These are phyloP conservation scores for Houttuynia cordata DNA, from an alignment of 164 flowering plant genomes.

Conservation along the genomic window DNA sequence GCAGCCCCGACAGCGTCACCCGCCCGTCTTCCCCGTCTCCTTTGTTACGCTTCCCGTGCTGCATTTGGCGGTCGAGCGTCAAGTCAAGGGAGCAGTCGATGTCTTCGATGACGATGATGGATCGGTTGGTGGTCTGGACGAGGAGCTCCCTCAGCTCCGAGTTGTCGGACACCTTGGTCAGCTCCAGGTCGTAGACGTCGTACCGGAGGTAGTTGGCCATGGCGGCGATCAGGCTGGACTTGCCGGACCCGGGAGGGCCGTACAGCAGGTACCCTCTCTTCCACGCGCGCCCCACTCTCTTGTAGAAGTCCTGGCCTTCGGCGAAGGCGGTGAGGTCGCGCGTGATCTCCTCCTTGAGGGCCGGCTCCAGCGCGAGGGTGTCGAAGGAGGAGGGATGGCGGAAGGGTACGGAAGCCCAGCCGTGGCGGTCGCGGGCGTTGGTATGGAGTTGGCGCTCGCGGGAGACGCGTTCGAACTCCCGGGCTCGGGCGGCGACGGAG, in stretches of 20 bases:
- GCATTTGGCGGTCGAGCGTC: slow-evolving; percentile 23
- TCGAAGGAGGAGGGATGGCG: slow-evolving; percentile 59
- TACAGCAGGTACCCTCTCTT: slow-evolving; percentile 54
- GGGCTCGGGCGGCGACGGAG: slow-evolving; percentile 27
- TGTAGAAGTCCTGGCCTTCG: slow-evolving; percentile 40
- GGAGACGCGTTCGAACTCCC: slow-evolving; percentile 42
- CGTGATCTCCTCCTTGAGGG: slow-evolving; percentile 29
- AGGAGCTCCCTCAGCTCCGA: slow-evolving; percentile 45
- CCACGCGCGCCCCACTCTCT: slow-evolving; percentile 57
- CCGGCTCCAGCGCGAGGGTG: slow-evolving; percentile 49
- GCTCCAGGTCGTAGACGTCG: slow-evolving; percentile 61
- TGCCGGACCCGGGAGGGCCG: slow-evolving; percentile 60
- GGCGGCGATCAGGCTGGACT: slow-evolving; percentile 62
- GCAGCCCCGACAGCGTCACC: slow-evolving; percentile 48
- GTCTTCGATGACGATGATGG: slow-evolving; percentile 62
- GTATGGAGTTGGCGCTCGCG: slow-evolving; percentile 51
- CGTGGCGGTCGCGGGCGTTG: slow-evolving; percentile 38
- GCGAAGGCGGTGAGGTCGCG: slow-evolving; percentile 39
- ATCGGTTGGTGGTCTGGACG: slow-evolving; percentile 42
- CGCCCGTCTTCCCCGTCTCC: slow-evolving; percentile 24
- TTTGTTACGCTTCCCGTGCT: not conserved
- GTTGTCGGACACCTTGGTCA: slow-evolving; percentile 43
- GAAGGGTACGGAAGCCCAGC: slow-evolving; percentile 67
- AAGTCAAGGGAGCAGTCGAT: slow-evolving; percentile 62
- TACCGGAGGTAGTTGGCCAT: slow-evolving; percentile 55